Conservation (phyloP, 176 grass and related monocot genomes). For the Echinochloa phyllopogon region DNA sequence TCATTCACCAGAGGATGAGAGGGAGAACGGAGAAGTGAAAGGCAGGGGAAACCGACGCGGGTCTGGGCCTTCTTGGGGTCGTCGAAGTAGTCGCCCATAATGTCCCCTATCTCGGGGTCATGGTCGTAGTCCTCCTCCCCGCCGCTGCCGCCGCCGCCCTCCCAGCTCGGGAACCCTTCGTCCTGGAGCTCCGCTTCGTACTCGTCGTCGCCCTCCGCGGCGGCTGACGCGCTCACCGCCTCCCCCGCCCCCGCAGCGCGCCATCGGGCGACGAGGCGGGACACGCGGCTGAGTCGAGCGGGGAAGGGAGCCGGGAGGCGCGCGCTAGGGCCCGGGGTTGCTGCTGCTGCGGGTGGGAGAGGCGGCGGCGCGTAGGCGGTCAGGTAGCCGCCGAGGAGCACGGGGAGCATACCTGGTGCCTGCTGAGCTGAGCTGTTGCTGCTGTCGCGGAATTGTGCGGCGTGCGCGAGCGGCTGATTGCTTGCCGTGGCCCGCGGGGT, state of each 20-base stretch:
- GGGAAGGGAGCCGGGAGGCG: background rate
- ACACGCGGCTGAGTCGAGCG: background rate
- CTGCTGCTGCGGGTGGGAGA: background rate
- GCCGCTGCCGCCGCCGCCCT: background rate
- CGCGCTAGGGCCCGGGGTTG: background rate
- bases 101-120: slow-evolving; percentile 83
- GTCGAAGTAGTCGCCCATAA: slow-evolving; percentile 79
- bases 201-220: slow-evolving; percentile 24
- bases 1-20: background rate
- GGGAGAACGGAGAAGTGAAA: background rate
- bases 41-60: slow-evolving; percentile 51
- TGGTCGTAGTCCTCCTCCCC: slow-evolving; percentile 63
- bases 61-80: slow-evolving; percentile 84
- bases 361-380: background rate
- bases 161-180: slow-evolving; percentile 31
- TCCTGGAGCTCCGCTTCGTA: slow-evolving; percentile 30
- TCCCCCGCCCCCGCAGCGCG: background rate
- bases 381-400: slow-evolving; percentile 36
- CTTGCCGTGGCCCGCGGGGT: background rate
- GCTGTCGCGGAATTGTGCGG: background rate
- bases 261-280: slow-evolving; percentile 11
- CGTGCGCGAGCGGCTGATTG: background rate
- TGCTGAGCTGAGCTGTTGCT: background rate
- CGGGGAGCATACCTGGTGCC: slow-evolving; percentile 25
- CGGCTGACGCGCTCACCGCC: background rate